phyloP scores from a whole-genome alignment of 306 rosid species.

The Lupinus albus region DNA sequence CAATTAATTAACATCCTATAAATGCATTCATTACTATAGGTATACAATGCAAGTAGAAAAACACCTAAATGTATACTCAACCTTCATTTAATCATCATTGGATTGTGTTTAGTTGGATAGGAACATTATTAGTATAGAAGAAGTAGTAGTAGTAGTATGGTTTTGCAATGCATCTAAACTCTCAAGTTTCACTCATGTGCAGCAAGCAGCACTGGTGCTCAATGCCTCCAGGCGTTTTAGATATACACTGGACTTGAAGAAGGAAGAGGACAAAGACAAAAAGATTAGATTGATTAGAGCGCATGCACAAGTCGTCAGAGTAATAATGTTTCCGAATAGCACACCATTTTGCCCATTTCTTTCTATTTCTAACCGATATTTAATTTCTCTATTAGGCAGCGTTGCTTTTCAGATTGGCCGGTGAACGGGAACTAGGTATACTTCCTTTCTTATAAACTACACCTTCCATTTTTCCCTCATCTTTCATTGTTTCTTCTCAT shows the following conservation, averaged over 20 bases:
- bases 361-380: conserved; percentile 41
- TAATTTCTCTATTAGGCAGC: conserved; percentile 73
- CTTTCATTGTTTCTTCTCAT: conserved; percentile 28
- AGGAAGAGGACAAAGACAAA: conserved; percentile 71
- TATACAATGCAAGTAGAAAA: not conserved
- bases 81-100: not conserved
- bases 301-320: conserved; percentile 98
- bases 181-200: conserved; percentile 48
- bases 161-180: conserved; percentile 40
- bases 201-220: conserved; percentile 97
- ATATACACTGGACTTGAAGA: conserved; percentile 84
- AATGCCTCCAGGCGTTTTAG: conserved; percentile 96
- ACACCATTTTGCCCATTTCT: conserved; percentile 8
- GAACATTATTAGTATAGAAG: conserved; percentile 6
- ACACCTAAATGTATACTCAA: conserved; percentile 15
- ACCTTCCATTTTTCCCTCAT: not conserved
- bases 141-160: conserved; percentile 15
- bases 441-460: conserved; percentile 17
- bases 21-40: not conserved
- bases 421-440: conserved; percentile 80
- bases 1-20: not conserved
- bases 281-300: conserved; percentile 87
- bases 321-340: conserved; percentile 60
- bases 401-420: conserved; percentile 86
- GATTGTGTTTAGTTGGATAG: conserved; percentile 25